Conservation (phyloP, 306 rosid species). For the Lotus japonicus region DNA sequence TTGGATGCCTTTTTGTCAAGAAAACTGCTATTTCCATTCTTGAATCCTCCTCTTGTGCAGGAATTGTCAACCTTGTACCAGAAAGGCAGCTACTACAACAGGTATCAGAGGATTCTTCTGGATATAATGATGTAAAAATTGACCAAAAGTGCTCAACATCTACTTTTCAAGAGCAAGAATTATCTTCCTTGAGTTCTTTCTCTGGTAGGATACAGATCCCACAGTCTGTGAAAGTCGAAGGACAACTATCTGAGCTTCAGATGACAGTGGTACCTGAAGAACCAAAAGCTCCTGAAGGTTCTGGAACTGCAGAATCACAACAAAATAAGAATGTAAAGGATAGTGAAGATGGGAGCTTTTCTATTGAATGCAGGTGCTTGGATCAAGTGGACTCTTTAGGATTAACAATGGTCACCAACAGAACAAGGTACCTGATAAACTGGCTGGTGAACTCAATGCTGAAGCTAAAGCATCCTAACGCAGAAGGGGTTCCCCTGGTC, state of each 20-base stretch:
- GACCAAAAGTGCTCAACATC: slow-evolving; percentile 26
- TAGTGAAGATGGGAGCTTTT: slow-evolving; percentile 26
- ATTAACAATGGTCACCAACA: slow-evolving; percentile 40
- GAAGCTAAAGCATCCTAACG: slow-evolving; percentile 79
- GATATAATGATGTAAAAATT: slow-evolving; percentile 29
- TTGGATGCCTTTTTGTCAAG: slow-evolving; percentile 89
- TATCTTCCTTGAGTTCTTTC: slow-evolving; percentile 55
- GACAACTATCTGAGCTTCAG: slow-evolving; percentile 28
- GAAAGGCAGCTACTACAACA: slow-evolving; percentile 34
- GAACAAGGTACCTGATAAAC: slow-evolving; percentile 80
- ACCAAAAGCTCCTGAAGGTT: slow-evolving; percentile 22
- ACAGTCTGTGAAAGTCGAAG: slow-evolving; percentile 23
- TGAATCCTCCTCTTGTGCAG: slow-evolving; percentile 53
- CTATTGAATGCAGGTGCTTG: slow-evolving; percentile 63
- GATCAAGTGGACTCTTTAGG: slow-evolving; percentile 87
- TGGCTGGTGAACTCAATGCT: slow-evolving; percentile 82
- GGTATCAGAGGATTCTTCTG: slow-evolving; percentile 45
- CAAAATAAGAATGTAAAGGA: slow-evolving; percentile 16
- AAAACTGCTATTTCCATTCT: slow-evolving; percentile 58
- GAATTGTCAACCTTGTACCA: slow-evolving; percentile 78
- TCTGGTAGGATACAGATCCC: slow-evolving; percentile 48
- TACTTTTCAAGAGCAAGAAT: slow-evolving; percentile 36
- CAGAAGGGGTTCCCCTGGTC: slow-evolving; percentile 58
- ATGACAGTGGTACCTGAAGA: slow-evolving; percentile 22
- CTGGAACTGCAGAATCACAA: slow-evolving; percentile 29